Evolutionary conservation across 768 basidiomycete genomes (phyloP).

Genomic region (Rhodotorula kratochvilovae): DNA sequence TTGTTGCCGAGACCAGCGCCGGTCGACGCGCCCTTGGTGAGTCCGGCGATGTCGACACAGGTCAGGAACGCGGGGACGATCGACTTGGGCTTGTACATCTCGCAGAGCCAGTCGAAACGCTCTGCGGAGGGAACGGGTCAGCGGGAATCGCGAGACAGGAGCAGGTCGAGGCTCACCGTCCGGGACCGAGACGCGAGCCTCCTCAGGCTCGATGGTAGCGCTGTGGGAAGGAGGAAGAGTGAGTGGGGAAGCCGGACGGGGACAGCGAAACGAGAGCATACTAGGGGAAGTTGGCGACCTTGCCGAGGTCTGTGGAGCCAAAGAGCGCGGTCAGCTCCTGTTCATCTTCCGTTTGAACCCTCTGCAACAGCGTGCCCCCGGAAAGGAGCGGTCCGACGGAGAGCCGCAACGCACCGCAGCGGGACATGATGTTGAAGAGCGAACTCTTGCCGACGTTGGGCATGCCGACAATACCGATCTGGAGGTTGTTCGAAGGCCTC

Average conservation of each 20-base stretch:
- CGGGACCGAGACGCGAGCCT: constrained; percentile 83
- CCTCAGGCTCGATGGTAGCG: constrained; percentile 38
- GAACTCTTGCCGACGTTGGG: constrained; percentile 96
- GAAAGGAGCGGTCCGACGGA: too few relatives aligned
- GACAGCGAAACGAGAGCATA: neutral
- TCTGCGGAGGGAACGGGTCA: constrained; percentile 28
- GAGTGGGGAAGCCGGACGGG: neutral
- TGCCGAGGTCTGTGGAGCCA: constrained; percentile 31
- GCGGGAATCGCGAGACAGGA: neutral
- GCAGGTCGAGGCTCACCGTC: constrained; percentile 51
- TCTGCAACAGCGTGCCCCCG: too few relatives aligned
- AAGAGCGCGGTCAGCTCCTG: neutral
- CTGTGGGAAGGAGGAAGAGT: neutral
- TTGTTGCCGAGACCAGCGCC: constrained; percentile 97
- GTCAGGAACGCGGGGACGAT: constrained; percentile 91
- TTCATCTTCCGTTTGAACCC: too few relatives aligned
- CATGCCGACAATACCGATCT: constrained; percentile 76
- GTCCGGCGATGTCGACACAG: constrained; percentile 96
- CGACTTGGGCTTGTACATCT: constrained; percentile 79
- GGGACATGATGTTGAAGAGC: constrained; percentile 95
- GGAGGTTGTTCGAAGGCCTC: constrained; percentile 90
- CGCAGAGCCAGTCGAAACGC: constrained; percentile 91
- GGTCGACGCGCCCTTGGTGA: constrained; percentile 96
- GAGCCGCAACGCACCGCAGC: constrained; percentile 61
- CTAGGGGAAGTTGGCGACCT: constrained; percentile 86